Percentiles rank a stretch among this genome's conserved stretches.
phyloP scores from a whole-genome alignment of 176 grass and related monocot genomes.

The Rhynchospora pubera region DNA sequence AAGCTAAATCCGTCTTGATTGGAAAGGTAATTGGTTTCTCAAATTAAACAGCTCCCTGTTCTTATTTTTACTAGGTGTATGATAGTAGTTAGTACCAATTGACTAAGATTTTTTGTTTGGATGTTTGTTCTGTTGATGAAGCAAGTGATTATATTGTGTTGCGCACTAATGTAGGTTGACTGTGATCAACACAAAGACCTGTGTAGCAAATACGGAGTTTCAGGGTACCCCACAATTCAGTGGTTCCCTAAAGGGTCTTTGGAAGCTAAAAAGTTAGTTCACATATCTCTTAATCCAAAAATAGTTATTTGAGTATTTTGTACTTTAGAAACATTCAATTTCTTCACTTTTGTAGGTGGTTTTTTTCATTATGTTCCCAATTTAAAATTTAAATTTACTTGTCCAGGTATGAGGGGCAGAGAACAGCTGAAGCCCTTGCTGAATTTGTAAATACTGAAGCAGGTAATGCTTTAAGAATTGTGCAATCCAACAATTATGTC shows the following conservation, averaged over 20 bases:
- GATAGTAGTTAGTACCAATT: neutral
- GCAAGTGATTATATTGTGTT: neutral
- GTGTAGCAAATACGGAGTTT: conserved; percentile 96
- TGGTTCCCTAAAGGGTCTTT: conserved; percentile 97
- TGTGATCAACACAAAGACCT: conserved; percentile 88
- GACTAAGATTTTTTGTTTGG: neutral
- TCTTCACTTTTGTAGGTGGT: neutral
- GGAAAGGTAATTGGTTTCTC: conserved; percentile 55
- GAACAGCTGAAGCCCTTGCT: conserved; percentile 63
- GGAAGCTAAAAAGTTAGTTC: conserved; percentile 82
- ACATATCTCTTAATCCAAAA: neutral
- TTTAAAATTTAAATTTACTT: neutral
- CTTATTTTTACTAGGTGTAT: neutral
- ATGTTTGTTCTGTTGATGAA: neutral
- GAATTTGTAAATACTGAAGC: conserved; percentile 92
- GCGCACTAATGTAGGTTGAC: conserved; percentile 58
- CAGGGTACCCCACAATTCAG: conserved; percentile 91
- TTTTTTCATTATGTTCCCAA: neutral
- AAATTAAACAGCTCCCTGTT: neutral
- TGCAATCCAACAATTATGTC: neutral
- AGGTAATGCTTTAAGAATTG: conserved; percentile 35
- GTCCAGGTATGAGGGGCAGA: conserved; percentile 78
- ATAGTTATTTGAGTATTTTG: too few relatives aligned
- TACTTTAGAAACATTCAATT: neutral
- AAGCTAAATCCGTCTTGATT: conserved; percentile 83